Base-by-base conservation (phyloP, 163 green algal species). In the Scenedesmus sp. region DNA sequence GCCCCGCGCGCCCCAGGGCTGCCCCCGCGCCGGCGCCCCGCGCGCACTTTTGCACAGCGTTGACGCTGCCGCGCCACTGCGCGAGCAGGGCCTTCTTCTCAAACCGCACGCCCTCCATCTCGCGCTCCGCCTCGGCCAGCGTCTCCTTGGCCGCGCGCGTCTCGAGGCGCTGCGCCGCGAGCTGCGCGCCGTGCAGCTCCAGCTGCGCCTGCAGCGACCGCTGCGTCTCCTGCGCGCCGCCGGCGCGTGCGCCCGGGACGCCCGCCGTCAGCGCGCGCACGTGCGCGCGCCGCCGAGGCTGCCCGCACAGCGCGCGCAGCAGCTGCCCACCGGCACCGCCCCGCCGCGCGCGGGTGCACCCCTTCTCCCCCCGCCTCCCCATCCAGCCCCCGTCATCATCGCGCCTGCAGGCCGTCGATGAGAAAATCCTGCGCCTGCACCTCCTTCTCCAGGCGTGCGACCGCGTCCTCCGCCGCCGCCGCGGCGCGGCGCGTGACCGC, bases 41-140 rank as follows among this genome's bases (percentile, higher is more conserved):
- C n/a, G n/a, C n/a, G n/a, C n/a, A n/a, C n/a, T n/a, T n/a, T n/a
- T n/a, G n/a, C n/a, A n/a, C n/a, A n/a, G n/a, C n/a, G n/a, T n/a
- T n/a, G n/a, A n/a, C n/a, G 76, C 84, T 87, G 78, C 78, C 82
- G 66, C 84, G 85, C 94, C 94, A 98, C 77, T 96, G 91, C 60
- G 90, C 83, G 56, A 94, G 72, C 71, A 97, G 89, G 88, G 94
- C 89, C 82, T 95, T 93, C 89, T 97, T 97, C 88, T 98, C 93
- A 85, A 93, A 95, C 56, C 94, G 87, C 42, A 98, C 91, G 17
- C 70, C 80, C 85, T 96, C 92, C 94, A 97, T 97, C 75, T 97
- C 93, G 0, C 60, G 45, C 83, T 93, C 87, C 18, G 94, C 93
- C 78, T 94, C 87, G 6, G 85, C 87, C 47, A 97, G 87, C 22